Percentiles rank a stretch among this genome's conserved stretches.
Conservation (phyloP, 1,284 basidiomycete genomes). For the Ustilago curta region DNA sequence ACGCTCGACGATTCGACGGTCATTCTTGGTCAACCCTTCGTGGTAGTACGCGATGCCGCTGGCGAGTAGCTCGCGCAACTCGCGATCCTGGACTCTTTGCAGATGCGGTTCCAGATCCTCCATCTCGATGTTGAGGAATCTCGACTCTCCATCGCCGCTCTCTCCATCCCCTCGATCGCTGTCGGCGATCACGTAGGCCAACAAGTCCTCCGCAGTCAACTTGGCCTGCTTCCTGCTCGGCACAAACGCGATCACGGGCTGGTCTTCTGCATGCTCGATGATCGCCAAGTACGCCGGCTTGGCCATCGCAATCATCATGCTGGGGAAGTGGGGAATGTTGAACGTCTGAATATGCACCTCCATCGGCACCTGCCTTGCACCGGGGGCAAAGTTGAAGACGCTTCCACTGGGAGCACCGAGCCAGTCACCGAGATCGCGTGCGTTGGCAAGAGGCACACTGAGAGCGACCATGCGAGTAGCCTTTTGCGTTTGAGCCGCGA, state of each 20-base stretch:
- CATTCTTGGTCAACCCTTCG: constrained; percentile 89
- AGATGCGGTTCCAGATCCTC: constrained; percentile 88
- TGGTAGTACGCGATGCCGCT: constrained; percentile 96
- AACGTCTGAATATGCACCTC: constrained; percentile 97
- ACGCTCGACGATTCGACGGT: constrained; percentile 92
- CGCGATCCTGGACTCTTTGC: constrained; percentile 83
- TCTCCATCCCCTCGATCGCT: constrained; percentile 70
- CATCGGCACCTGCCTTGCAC: constrained; percentile 92
- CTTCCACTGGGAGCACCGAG: constrained; percentile 88
- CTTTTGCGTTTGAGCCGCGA: constrained; percentile 91
- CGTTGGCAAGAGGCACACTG: constrained; percentile 94
- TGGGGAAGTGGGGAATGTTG: constrained; percentile 95
- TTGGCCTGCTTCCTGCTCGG: constrained; percentile 93
- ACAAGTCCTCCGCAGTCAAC: constrained; percentile 89
- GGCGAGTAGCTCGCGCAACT: constrained; percentile 83
- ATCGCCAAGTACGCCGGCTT: constrained; percentile 97
- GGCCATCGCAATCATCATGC: constrained; percentile 98
- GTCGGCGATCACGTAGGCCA: constrained; percentile 89
- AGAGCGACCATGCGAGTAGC: constrained; percentile 93
- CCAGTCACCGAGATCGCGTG: constrained; percentile 96
- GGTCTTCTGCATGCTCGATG: constrained; percentile 84
- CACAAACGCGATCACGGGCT: constrained; percentile 92
- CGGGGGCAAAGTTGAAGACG: constrained; percentile 97
- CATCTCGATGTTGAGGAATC: constrained; percentile 90
- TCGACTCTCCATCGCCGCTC: constrained; percentile 73